Evolutionary conservation across 2,329 filamentous ascomycete genomes (phyloP).

Genomic region (Neopestalotiopsis sp.): DNA sequence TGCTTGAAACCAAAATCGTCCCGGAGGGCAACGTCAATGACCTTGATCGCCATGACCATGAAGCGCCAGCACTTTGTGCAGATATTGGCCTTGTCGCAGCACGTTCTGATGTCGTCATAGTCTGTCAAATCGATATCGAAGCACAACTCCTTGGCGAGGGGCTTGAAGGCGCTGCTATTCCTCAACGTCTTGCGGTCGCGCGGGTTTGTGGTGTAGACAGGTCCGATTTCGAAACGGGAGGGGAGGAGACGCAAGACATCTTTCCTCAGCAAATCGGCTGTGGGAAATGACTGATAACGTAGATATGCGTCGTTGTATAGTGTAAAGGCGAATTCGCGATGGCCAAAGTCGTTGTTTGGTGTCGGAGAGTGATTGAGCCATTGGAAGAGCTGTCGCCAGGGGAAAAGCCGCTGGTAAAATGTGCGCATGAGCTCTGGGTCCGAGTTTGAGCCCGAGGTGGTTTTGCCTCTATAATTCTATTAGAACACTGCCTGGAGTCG

Average conservation of each 20-base stretch:
- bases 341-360: conserved; percentile 84
- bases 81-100: conserved; percentile 91
- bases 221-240: conserved; percentile 95
- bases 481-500: conserved; percentile 20
- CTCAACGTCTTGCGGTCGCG: conserved; percentile 88
- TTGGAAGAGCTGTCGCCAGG: conserved; percentile 92
- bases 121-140: conserved; percentile 99
- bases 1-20: conserved; percentile 98
- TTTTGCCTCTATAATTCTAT: conserved; percentile 35
- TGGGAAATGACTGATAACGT: conserved; percentile 78
- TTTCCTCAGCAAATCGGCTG: conserved; percentile 75
- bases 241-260: conserved; percentile 88
- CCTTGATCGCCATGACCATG: conserved; percentile 96
- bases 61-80: conserved; percentile 96
- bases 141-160: conserved; percentile 90
- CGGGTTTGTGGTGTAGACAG: conserved; percentile 94
- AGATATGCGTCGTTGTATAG: conserved; percentile 91
- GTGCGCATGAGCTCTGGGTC: conserved; percentile 87
- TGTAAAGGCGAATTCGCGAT: conserved; percentile 96
- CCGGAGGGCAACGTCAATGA: conserved; percentile 82
- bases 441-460: conserved; percentile 53
- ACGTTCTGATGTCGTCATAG: conserved; percentile 96
- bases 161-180: conserved; percentile 81
- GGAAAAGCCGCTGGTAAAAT: conserved; percentile 95
- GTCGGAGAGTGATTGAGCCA: conserved; percentile 95